Evolutionary conservation across 805 yeast species (phyloP).

Genomic region (Lipomyces anomalus): DNA sequence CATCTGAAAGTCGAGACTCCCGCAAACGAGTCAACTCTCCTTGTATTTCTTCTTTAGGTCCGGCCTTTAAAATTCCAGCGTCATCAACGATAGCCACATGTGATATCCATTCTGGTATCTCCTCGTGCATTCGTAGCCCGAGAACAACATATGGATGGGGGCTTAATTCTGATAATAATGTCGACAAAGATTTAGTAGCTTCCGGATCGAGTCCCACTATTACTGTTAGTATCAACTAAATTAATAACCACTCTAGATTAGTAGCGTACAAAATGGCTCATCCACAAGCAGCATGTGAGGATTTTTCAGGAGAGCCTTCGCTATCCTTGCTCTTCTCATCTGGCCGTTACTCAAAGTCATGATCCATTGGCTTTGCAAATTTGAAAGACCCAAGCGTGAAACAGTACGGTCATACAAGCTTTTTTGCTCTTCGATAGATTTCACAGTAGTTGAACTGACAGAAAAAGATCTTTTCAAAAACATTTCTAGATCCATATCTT

Average conservation of each 20-base stretch:
- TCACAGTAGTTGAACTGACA: constrained; percentile 43
- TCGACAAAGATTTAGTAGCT: constrained; percentile 57
- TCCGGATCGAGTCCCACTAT: constrained; percentile 73
- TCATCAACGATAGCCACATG: constrained; percentile 60
- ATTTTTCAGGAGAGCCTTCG: constrained; percentile 57
- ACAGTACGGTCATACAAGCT: constrained; percentile 38
- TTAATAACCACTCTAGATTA: neutral
- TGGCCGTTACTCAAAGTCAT: constrained; percentile 92
- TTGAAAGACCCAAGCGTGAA: neutral
- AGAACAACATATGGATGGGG: constrained; percentile 54
- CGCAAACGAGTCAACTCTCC: constrained; percentile 23
- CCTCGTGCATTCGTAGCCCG: constrained; percentile 74
- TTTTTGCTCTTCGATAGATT: constrained; percentile 48
- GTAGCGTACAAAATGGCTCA: constrained; percentile 62
- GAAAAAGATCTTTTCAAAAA: constrained; percentile 44
- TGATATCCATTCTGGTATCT: constrained; percentile 72
- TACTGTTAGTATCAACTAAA: neutral
- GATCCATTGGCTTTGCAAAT: constrained; percentile 55
- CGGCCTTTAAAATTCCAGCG: constrained; percentile 49
- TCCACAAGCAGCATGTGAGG: constrained; percentile 72
- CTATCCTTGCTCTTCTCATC: constrained; percentile 82
- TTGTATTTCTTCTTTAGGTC: constrained; percentile 36
- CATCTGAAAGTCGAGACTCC: constrained; percentile 1
- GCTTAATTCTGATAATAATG: constrained; percentile 42
- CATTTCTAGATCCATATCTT: constrained; percentile 63